Base-by-base conservation (phyloP, 148 eudicot genomes). In the Rhododendron griersonianum region DNA sequence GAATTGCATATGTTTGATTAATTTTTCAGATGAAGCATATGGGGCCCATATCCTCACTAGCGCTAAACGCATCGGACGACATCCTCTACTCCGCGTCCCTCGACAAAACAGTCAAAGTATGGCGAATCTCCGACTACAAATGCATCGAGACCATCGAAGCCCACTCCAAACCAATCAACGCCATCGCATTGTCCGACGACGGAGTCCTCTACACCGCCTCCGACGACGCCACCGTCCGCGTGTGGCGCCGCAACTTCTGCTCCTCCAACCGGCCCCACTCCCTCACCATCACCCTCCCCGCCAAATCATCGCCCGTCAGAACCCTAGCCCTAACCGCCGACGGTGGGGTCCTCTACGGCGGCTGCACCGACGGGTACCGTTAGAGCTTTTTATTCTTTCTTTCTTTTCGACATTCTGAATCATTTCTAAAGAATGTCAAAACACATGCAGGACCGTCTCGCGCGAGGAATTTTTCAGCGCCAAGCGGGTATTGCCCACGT, bases 111-210 rank as follows among this genome's bases (percentile, higher is more conserved):
- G 91, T 90, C 23, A 90, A 89, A 87, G 92, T 89, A 28, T 90
- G 92, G 92, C 51, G 89, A 55, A 84, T 86, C 37, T 88, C 92
- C 5, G 92, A 90, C 45, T 83, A 80, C 88, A 90, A 87, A 73
- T 90, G 91, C 90, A 90, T 89, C 41, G 92, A 90, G 87, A 90
- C 91, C 23, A 90, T 90, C 87, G 89, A 89, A 9, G 92, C 91
- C 79, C 92, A 90, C 69, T 81, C 84, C 6, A 89, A 86, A 15
- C 89, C 91, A 1, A 33, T 90, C 81, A 90, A 90, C 74, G 91
- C 88, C 84, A 57, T 90, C 7, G 92, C 19, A n/a, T 78, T 90
- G 9, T 85, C 87, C 5, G 92, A 87, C 71, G 92, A 90, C 47
- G 91, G 92, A 5, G 91, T 87, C 0, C 92, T 90, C 84, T 90